A percentile compares a stretch with the other conserved stretches of the same genome.
Conservation (phyloP, 768 basidiomycete species). For the Podaxis sp. region DNA sequence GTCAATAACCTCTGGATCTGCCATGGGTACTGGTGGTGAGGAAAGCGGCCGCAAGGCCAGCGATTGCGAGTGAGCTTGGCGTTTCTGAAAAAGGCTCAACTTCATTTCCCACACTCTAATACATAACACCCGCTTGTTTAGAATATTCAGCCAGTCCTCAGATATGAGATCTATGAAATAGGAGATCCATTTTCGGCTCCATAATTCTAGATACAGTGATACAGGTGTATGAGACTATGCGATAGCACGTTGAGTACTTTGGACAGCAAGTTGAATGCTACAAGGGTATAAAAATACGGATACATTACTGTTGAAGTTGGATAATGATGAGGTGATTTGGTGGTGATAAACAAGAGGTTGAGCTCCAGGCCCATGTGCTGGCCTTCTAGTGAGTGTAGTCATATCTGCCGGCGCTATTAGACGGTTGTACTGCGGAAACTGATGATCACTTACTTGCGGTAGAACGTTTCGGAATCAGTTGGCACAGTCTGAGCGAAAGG, state of each 20-base stretch:
- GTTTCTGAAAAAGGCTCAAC: not conserved
- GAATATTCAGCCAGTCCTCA: not conserved
- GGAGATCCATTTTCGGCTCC: not conserved
- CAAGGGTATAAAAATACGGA: not conserved
- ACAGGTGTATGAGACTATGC: not conserved
- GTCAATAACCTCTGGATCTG: constrained; percentile 31
- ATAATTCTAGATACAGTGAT: not conserved
- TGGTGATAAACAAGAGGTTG: not conserved
- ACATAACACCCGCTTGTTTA: not conserved
- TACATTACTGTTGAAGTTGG: constrained; percentile 2
- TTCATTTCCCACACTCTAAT: constrained; percentile 1
- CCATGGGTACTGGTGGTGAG: constrained; percentile 4
- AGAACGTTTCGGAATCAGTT: constrained; percentile 82
- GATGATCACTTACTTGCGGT: constrained; percentile 65
- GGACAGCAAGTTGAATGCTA: constrained; percentile 6
- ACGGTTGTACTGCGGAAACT: not conserved
- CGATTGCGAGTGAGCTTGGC: not conserved
- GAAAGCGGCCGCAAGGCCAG: not conserved
- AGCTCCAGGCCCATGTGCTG: not conserved
- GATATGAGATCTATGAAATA: not conserved
- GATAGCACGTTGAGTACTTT: not conserved
- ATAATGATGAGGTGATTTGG: not conserved
- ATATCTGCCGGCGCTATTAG: constrained; percentile 29
- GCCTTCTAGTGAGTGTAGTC: constrained; percentile 41
- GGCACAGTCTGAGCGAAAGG: constrained; percentile 47